Conservation (phyloP, 2,329 filamentous ascomycete genomes). For the Sphaerulina musiva region DNA sequence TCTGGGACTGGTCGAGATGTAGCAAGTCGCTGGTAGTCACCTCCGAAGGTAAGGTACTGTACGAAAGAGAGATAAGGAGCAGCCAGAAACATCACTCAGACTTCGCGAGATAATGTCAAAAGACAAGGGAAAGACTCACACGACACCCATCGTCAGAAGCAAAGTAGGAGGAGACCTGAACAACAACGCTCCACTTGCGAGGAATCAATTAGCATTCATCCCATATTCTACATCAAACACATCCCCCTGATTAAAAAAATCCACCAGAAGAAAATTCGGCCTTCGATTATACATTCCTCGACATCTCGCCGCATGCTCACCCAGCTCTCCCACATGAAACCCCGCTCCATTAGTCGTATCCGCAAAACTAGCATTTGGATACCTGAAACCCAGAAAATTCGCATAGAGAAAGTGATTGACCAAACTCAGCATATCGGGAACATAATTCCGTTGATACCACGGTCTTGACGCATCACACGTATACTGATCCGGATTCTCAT, state of each 20-base stretch:
- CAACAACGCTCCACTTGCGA: no score
- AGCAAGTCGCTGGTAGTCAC: no score
- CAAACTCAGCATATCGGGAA: constrained; percentile 39
- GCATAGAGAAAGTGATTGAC: constrained; percentile 45
- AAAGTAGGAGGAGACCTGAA: no score
- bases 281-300: constrained; percentile 33
- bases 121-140: no score
- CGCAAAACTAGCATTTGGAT: constrained; percentile 39
- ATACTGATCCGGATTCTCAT: constrained; percentile 32
- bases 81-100: no score
- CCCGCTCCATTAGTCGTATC: constrained; percentile 39
- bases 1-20: no score
- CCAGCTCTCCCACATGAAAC: constrained; percentile 38
- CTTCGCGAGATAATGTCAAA: no score
- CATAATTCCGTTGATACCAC: constrained; percentile 36
- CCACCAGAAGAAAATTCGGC: constrained; percentile 41
- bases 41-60: no score
- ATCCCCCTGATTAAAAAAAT: constrained; percentile 32
- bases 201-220: constrained; percentile 23
- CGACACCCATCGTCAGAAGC: no score
- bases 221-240: constrained; percentile 28
- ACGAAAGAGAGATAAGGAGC: no score
- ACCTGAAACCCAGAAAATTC: constrained; percentile 38
- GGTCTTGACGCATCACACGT: constrained; percentile 34
- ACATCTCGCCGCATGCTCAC: constrained; percentile 40